phyloP scores from a whole-genome alignment of 768 basidiomycete species.

The Cyclocybe aegerita region DNA sequence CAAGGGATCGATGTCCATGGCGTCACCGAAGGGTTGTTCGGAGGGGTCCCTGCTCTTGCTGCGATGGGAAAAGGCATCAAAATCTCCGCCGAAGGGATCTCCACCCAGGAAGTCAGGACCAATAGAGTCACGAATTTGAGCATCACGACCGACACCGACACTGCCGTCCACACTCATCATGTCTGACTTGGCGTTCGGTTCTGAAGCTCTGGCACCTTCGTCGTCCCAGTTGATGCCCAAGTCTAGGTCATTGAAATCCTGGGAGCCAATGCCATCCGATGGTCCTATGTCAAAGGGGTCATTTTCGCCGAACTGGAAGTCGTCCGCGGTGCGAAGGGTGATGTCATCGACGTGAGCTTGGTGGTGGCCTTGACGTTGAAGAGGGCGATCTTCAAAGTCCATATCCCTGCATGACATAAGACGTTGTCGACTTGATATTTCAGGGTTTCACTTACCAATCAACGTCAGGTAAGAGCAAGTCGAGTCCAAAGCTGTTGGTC shows the following conservation, averaged over 20 bases:
- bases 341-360: conserved; percentile 87
- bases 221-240: conserved; percentile 80
- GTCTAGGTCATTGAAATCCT: conserved; percentile 73
- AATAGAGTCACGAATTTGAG: conserved; percentile 55
- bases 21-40: conserved; percentile 62
- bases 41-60: conserved; percentile 63
- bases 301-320: conserved; percentile 66
- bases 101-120: conserved; percentile 59
- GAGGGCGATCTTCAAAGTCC: conserved; percentile 70
- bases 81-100: conserved; percentile 45
- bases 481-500: conserved; percentile 74
- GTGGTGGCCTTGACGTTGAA: conserved; percentile 70
- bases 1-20: conserved; percentile 50
- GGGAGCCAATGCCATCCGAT: conserved; percentile 82
- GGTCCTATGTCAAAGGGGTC: conserved; percentile 82
- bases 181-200: conserved; percentile 43
- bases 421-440: neutral
- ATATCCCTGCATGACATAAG: conserved; percentile 56
- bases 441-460: conserved; percentile 57
- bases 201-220: conserved; percentile 39
- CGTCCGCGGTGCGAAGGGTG: conserved; percentile 77
- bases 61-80: conserved; percentile 62
- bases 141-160: conserved; percentile 78
- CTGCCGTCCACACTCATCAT: conserved; percentile 57
- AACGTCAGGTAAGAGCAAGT: conserved; percentile 75